Evolutionary conservation across 2,329 filamentous ascomycete genomes (phyloP), one percentile per base, ranked within the genome.

Genomic region (Allantophomopsis cytisporea): DNA sequence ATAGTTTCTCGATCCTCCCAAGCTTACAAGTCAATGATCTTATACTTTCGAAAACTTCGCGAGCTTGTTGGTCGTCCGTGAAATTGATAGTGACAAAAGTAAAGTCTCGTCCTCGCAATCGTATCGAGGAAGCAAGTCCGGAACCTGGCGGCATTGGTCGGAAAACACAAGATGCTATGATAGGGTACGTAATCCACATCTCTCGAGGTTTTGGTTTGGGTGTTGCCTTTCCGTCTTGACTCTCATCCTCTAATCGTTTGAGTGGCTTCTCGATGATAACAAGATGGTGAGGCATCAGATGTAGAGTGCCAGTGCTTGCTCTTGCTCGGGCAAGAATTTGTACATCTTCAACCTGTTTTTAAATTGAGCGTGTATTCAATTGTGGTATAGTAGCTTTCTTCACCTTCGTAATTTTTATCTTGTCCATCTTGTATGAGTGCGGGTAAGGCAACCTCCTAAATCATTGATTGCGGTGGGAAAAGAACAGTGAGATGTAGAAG

Each of bases 11-110:
- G 38, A 96, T 74, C 20, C 77, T 76, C 5, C 84, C 83, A 7
- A 94, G 63, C 52, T 77, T 87, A 63, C 85, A 94, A 0, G 87
- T 89, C 52, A 84, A 75, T 34, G 69, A 63, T 45, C 81, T 83
- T 47, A 98, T 84, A 45, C 78, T 87, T 42, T 95, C 88, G 58
- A 87, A 98, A 1, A 83, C 83, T 47, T 94, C 84, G 42, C 83
- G 76, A 7, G 86, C 89, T 47, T 77, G 69, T 39, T 70, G 70
- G 52, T 88, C 81, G 41, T 81, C 76, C 15, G 65, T 55, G 56
- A 98, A 94, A 60, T 88, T 87, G 62, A 98, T 88, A 45, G 84
- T 88, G 44, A 94, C 78, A 60, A 88, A 94, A 37, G 77, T 89
- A 58, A 98, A 96, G 65, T 98, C 91, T 42, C 89, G 83, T 56